phyloP scores from a whole-genome alignment of 1,139 yeast genomes.

The Geotrichum aggregatum region DNA sequence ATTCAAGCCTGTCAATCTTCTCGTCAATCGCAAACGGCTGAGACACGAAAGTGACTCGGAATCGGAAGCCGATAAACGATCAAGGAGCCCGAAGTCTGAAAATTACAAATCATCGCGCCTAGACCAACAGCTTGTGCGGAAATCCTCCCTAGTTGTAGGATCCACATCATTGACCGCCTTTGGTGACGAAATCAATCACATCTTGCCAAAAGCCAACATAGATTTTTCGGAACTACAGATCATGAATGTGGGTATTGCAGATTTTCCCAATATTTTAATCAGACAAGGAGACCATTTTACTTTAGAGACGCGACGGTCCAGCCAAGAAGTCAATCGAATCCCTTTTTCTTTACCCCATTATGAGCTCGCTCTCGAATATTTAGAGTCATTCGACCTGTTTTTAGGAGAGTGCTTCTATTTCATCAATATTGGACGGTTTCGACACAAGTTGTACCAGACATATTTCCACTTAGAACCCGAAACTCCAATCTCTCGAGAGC shows the following conservation, averaged over 20 bases:
- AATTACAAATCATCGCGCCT: not conserved
- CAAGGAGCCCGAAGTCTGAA: not conserved
- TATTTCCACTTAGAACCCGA: slow-evolving; percentile 30
- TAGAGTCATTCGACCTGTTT: slow-evolving; percentile 72
- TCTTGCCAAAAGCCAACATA: slow-evolving; percentile 8
- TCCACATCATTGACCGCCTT: slow-evolving; percentile 1
- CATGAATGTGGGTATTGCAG: not conserved
- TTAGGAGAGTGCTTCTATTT: slow-evolving; percentile 85
- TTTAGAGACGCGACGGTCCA: not conserved
- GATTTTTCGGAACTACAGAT: not conserved
- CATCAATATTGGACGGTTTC: slow-evolving; percentile 62
- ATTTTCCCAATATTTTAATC: not conserved
- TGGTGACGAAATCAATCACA: slow-evolving; percentile 10
- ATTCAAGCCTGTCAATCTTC: too few species aligned
- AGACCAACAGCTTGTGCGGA: not conserved
- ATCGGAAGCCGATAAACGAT: not conserved
- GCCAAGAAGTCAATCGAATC: not conserved
- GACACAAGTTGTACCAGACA: slow-evolving; percentile 21
- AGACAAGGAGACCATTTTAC: not conserved
- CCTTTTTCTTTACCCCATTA: slow-evolving; percentile 64
- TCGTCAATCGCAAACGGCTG: not conserved
- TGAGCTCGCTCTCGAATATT: slow-evolving; percentile 68
- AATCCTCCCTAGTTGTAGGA: not conserved
- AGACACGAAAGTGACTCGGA: not conserved
- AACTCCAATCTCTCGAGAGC: not conserved